A percentile compares a stretch with the other conserved stretches of the same genome.
Conservation (phyloP, 352 stramenopile genomes). For the Pythium biforme region DNA sequence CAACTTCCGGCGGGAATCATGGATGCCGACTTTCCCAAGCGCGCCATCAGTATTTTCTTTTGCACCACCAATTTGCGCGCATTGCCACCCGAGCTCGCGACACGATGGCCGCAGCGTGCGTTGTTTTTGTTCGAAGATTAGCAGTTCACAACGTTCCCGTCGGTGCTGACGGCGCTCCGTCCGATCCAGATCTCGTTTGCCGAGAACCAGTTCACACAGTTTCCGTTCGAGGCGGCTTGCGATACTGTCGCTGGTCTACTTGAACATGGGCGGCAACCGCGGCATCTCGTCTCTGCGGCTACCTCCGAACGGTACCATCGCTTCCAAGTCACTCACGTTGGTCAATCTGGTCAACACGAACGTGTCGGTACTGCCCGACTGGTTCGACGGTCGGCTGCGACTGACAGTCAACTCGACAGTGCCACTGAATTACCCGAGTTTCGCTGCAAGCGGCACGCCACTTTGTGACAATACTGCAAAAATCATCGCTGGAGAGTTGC, state of each 20-base stretch:
- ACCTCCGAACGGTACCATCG: not conserved
- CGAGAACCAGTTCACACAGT: not conserved
- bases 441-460: not conserved
- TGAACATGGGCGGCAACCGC: conserved; percentile 14
- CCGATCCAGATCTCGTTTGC: conserved; percentile 15
- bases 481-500: not conserved
- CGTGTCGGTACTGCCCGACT: conserved; percentile 2
- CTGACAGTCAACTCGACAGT: not conserved
- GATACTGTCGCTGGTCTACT: not conserved
- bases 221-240: conserved; percentile 10
- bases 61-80: conserved; percentile 7
- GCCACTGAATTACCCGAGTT: not conserved
- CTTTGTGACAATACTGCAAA: not conserved
- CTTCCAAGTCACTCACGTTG: not conserved
- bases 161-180: not conserved
- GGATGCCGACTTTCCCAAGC: conserved; percentile 13
- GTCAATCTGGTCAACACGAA: conserved; percentile 15
- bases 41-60: conserved; percentile 1
- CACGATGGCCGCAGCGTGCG: not conserved
- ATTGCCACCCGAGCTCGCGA: not conserved
- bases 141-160: conserved; percentile 6
- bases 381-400: conserved; percentile 2
- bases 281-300: conserved; percentile 10
- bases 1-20: conserved; percentile 16
- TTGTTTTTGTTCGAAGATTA: conserved; percentile 7